These are phyloP conservation scores for Ascochyta rabiei DNA, from an alignment of 2,329 filamentous ascomycete genomes.

Conservation along the genomic window DNA sequence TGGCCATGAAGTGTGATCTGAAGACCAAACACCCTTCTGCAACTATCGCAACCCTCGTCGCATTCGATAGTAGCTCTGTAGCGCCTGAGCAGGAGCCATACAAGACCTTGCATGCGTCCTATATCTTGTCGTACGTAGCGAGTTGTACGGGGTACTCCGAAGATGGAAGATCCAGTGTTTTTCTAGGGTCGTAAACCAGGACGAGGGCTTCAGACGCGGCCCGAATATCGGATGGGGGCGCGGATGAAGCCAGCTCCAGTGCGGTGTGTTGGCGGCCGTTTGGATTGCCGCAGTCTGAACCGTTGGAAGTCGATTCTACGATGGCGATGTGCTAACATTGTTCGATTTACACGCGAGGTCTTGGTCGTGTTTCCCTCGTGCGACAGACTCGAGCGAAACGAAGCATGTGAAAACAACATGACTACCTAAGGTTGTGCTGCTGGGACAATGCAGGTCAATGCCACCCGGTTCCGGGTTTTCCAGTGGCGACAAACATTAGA, in stretches of 20 bases:
- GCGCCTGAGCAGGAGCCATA: constrained; percentile 6
- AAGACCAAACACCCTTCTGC: background rate
- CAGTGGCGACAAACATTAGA: background rate
- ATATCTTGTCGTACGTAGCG: constrained; percentile 13
- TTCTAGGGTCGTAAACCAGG: constrained; percentile 23
- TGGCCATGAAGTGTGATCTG: background rate
- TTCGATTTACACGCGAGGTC: background rate
- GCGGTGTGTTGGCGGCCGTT: constrained; percentile 5
- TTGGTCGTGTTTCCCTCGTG: background rate
- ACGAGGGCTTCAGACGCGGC: constrained; percentile 29
- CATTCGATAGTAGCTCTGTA: background rate
- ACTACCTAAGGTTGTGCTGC: background rate
- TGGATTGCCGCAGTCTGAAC: background rate
- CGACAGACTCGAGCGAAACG: background rate
- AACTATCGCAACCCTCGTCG: background rate
- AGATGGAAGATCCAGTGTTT: constrained; percentile 16
- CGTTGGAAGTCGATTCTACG: background rate
- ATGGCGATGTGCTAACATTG: background rate
- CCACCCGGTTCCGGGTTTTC: background rate
- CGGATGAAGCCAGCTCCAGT: constrained; percentile 20
- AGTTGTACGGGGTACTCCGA: constrained; percentile 16
- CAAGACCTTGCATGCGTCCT: constrained; percentile 26
- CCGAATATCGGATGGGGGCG: constrained; percentile 22
- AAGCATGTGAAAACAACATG: background rate
- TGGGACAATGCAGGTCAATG: background rate